Percentiles rank a stretch among this genome's conserved stretches.
phyloP scores from a whole-genome alignment of 352 stramenopile species.

The Globisporangium solare region DNA sequence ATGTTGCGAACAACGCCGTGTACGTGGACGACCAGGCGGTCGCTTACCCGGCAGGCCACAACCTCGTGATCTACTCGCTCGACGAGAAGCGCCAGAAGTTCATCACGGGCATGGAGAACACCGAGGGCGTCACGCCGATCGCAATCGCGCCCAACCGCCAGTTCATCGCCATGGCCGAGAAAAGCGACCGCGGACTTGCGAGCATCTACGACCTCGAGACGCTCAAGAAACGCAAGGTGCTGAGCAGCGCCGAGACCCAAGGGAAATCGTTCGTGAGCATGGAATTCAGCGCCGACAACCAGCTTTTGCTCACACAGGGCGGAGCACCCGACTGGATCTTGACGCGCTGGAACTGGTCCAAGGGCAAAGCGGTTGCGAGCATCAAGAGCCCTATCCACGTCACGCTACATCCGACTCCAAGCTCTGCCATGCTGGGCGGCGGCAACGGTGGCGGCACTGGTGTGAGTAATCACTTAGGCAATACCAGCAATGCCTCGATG shows the following conservation, averaged over 20 bases:
- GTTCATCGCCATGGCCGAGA: slow-evolving; percentile 77
- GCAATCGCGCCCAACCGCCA: slow-evolving; percentile 65
- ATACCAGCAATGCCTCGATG: slow-evolving; percentile 19
- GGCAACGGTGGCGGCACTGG: background rate
- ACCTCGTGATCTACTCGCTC: slow-evolving; percentile 82
- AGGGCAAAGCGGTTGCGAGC: slow-evolving; percentile 81
- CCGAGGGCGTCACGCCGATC: slow-evolving; percentile 59
- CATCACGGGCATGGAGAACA: slow-evolving; percentile 73
- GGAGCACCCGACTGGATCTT: slow-evolving; percentile 85
- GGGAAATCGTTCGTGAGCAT: slow-evolving; percentile 72
- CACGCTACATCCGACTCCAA: slow-evolving; percentile 35
- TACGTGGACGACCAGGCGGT: slow-evolving; percentile 85
- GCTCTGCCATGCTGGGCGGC: slow-evolving; percentile 36
- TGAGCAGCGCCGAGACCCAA: slow-evolving; percentile 68
- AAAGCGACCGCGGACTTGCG: slow-evolving; percentile 62
- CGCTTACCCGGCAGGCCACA: slow-evolving; percentile 85
- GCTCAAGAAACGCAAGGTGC: slow-evolving; percentile 88
- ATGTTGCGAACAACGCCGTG: slow-evolving; percentile 75
- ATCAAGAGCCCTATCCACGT: slow-evolving; percentile 70
- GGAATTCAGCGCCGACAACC: slow-evolving; percentile 88
- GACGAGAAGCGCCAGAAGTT: slow-evolving; percentile 92
- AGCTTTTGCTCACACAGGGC: slow-evolving; percentile 88
- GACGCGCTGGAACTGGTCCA: slow-evolving; percentile 91
- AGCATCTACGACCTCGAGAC: slow-evolving; percentile 89
- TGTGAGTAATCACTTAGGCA: slow-evolving; percentile 22